Evolutionary conservation across 352 stramenopile genomes (phyloP).

Genomic region (Phytophthora quininea): DNA sequence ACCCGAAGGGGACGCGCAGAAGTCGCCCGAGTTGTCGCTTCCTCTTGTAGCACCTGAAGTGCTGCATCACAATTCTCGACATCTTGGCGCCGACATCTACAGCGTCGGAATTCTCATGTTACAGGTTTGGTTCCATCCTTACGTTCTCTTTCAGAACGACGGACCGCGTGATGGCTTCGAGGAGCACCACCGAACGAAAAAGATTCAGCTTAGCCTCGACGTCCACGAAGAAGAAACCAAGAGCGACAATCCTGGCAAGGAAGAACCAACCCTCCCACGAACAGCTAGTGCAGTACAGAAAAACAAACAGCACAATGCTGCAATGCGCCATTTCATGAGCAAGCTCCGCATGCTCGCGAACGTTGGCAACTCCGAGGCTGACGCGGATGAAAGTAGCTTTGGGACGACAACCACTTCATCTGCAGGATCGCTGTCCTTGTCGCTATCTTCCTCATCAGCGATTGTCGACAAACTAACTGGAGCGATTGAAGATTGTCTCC

Average conservation of each 20-base stretch:
- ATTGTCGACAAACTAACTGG: conserved; percentile 52
- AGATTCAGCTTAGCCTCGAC: conserved; percentile 24
- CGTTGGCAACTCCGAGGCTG: conserved; percentile 26
- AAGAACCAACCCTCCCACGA: conserved; percentile 19
- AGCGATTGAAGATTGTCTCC: conserved; percentile 62
- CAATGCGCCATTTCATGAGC: conserved; percentile 56
- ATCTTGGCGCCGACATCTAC: conserved; percentile 62
- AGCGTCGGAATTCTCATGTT: conserved; percentile 60
- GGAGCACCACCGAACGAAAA: conserved; percentile 17
- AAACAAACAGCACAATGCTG: conserved; percentile 40
- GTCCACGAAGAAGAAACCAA: conserved; percentile 17
- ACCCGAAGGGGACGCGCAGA: conserved; percentile 12
- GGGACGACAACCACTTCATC: conserved; percentile 49
- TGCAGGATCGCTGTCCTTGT: conserved; percentile 22
- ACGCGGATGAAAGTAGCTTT: conserved; percentile 51
- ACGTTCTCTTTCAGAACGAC: conserved; percentile 45
- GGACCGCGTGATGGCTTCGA: conserved; percentile 20
- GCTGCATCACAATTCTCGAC: conserved; percentile 36
- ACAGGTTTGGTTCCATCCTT: conserved; percentile 61
- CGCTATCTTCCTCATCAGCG: conserved; percentile 36
- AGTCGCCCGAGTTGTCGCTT: conserved; percentile 27
- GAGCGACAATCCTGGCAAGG: conserved; percentile 9
- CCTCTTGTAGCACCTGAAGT: conserved; percentile 58
- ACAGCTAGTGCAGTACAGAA: conserved; percentile 32
- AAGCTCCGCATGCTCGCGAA: conserved; percentile 51